phyloP scores from a whole-genome alignment of 176 grass and related monocot genomes.

The Oryza officinalis region DNA sequence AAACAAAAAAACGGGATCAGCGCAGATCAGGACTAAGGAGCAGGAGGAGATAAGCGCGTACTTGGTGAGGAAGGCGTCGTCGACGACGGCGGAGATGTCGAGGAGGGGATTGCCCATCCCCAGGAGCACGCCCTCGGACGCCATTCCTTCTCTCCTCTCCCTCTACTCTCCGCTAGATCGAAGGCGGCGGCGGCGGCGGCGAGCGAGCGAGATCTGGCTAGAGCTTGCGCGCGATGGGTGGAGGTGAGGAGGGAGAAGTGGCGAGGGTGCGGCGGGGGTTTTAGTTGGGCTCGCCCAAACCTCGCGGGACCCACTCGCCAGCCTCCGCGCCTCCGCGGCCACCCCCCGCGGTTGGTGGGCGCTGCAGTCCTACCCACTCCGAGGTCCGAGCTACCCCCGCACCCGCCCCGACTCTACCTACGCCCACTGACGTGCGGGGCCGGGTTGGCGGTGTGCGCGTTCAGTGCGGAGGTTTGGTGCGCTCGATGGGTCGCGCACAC shows the following conservation, averaged over 20 bases:
- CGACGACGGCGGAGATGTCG: slow-evolving; percentile 96
- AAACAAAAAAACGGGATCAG: slow-evolving; percentile 4
- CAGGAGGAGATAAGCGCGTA: slow-evolving; percentile 35
- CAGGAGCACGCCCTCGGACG: slow-evolving; percentile 76
- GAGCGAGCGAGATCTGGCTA: slow-evolving; percentile 53
- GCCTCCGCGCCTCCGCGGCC: neutral
- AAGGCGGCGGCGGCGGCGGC: slow-evolving; percentile 10
- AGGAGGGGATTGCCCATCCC: slow-evolving; percentile 99
- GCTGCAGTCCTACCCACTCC: slow-evolving; percentile 9
- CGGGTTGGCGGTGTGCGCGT: neutral
- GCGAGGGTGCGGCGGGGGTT: slow-evolving; percentile 22
- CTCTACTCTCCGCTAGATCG: neutral
- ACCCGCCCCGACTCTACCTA: rapidly evolving
- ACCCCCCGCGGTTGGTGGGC: slow-evolving; percentile 36
- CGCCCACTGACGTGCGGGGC: neutral
- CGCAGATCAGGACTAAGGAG: neutral
- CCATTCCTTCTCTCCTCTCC: slow-evolving; percentile 30
- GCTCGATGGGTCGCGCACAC: neutral
- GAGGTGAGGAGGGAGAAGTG: neutral
- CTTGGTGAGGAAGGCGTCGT: slow-evolving; percentile 84
- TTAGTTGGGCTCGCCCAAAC: slow-evolving; percentile 45
- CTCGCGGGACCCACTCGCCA: slow-evolving; percentile 31
- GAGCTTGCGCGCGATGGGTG: neutral
- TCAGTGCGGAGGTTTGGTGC: neutral
- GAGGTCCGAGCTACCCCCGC: neutral